Base-by-base conservation (phyloP, 495 filamentous ascomycete species). In the Parathielavia hyrcaniae region DNA sequence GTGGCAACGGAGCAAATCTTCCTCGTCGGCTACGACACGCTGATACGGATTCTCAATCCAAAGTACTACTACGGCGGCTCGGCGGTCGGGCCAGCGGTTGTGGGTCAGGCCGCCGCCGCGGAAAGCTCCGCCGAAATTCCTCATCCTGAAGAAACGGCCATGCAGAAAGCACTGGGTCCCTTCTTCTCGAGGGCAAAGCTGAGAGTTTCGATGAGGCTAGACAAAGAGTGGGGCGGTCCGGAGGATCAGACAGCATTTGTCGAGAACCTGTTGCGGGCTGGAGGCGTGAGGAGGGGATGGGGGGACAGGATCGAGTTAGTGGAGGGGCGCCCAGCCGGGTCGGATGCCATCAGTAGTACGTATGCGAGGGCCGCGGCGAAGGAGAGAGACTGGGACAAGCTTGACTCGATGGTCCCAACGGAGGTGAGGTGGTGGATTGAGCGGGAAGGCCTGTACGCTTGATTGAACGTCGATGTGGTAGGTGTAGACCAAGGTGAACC, bases 21-120 rank as follows among this genome's bases (percentile, higher is more conserved):
- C 72, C 79, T 98, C 17, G 84, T 83, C 0, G 92, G 92, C 34
- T 97, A 83, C 64, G 92, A 98, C 72, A 96, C 92, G 0, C 67
- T 97, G 34, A 84, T 89, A 19, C 83, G 92, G 26, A 84, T 97
- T 52, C 83, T 96, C 66, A 76, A 90, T 58, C 71, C 86, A 0
- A 92, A 88, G 66, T 97, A 97, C 69, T 98, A 98, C 67, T n/a
- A n/a, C n/a, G n/a, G n/a, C n/a, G n/a, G n/a, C n/a, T n/a, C n/a
- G n/a, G n/a, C n/a, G n/a, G n/a, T n/a, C n/a, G n/a, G n/a, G n/a
- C n/a, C n/a, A n/a, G n/a, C n/a, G n/a, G n/a, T n/a, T n/a, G n/a
- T n/a, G n/a, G n/a, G n/a, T n/a, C n/a, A n/a, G n/a, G n/a, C n/a
- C n/a, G n/a, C n/a, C n/a, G n/a, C n/a, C n/a, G n/a, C n/a, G n/a